Conservation (phyloP, 73 alveolate species). For the Effrenium voratum region DNA sequence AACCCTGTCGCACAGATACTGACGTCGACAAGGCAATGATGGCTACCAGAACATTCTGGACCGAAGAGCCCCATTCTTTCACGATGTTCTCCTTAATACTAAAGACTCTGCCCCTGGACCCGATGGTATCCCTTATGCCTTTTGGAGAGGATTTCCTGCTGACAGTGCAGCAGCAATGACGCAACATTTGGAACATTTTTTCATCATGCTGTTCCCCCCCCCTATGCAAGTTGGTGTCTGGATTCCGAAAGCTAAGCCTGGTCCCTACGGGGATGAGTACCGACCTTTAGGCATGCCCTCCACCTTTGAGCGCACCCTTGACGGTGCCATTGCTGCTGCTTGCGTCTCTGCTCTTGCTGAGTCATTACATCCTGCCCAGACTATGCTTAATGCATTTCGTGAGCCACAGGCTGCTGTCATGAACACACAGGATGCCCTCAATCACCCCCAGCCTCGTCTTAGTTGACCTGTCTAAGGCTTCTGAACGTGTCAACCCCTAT, state of each 20-base stretch:
- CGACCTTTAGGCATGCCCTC: constrained; percentile 26
- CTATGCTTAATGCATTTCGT: neutral
- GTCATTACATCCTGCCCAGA: neutral
- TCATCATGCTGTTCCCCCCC: no score
- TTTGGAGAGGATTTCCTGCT: neutral
- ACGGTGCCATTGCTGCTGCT: neutral
- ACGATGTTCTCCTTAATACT: neutral
- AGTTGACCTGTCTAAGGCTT: neutral
- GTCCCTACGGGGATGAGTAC: neutral
- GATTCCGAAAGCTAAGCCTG: constrained; percentile 5
- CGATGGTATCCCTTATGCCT: neutral
- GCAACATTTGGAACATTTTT: no score
- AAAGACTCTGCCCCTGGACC: neutral
- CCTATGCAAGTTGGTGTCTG: constrained; percentile 3
- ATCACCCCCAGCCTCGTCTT: neutral
- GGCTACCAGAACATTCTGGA: no score
- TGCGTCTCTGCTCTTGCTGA: neutral
- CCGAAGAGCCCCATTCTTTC: no score
- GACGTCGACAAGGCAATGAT: no score
- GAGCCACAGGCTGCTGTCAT: neutral
- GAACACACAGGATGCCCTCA: neutral
- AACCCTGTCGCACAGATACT: no score
- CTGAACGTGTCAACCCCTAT: neutral
- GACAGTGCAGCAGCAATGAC: neutral
- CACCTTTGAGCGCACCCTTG: neutral